Evolutionary conservation across 345 rosid genomes (phyloP).

Genomic region (Eutrema japonicum): DNA sequence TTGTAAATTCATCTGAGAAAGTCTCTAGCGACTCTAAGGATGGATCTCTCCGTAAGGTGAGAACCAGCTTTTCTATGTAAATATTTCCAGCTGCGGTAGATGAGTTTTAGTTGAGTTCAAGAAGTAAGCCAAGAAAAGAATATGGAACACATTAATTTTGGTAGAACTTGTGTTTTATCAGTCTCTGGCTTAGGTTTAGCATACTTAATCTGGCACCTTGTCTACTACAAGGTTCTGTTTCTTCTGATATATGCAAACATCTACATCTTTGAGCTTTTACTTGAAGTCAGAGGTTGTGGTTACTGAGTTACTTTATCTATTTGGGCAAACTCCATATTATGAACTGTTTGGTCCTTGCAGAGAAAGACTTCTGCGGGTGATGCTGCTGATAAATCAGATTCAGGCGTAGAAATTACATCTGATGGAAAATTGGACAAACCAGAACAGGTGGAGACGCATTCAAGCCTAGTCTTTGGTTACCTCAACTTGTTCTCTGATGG

Average conservation of each 20-base stretch:
- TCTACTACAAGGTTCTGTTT: slow-evolving; percentile 7
- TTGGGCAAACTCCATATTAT: not conserved
- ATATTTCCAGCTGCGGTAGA: not conserved
- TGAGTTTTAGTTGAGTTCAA: slow-evolving; percentile 8
- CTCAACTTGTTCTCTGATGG: slow-evolving; percentile 99
- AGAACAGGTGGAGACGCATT: slow-evolving; percentile 51
- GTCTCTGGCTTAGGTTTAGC: slow-evolving; percentile 13
- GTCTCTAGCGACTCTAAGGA: slow-evolving; percentile 47
- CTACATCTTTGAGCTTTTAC: not conserved
- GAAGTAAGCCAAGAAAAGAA: slow-evolving; percentile 7
- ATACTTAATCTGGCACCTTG: slow-evolving; percentile 8
- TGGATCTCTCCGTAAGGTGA: slow-evolving; percentile 77
- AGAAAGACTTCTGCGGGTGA: slow-evolving; percentile 56
- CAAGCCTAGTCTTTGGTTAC: slow-evolving; percentile 93
- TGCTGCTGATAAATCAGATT: slow-evolving; percentile 48
- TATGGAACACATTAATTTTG: not conserved
- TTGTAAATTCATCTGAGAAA: slow-evolving; percentile 47
- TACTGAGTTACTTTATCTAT: slow-evolving; percentile 1
- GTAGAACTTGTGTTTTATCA: slow-evolving; percentile 5
- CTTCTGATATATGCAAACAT: slow-evolving; percentile 18
- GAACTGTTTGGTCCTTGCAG: slow-evolving; percentile 50
- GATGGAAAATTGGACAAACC: slow-evolving; percentile 40
- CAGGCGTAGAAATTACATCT: slow-evolving; percentile 43
- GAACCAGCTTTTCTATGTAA: slow-evolving; percentile 21
- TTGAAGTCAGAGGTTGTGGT: not conserved